Evolutionary conservation across 2,329 filamentous ascomycete genomes (phyloP), one percentile per base, ranked within the genome.

Genomic region (Cadophora malorum): DNA sequence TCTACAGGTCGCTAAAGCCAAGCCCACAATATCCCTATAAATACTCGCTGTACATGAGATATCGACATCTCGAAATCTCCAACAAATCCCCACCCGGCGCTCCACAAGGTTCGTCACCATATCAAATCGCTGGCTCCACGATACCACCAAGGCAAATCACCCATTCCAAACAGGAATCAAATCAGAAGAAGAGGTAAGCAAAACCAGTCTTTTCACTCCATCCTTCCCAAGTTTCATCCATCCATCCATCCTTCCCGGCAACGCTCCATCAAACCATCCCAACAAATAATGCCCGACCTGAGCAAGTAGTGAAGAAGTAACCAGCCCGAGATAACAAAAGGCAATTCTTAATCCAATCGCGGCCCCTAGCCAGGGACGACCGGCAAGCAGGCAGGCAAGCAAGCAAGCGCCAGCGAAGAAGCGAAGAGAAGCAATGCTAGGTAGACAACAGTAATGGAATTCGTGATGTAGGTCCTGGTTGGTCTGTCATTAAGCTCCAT

Each of bases 391-490:
- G 35, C 21, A 41, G 31, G 16, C 19, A 41, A 58, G 45, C 45
- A n/a, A 23, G 56, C 35, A 28, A 33, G 56, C 12, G 35, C 41
- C 19, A 23, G 21, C 16, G 23, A 41, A 5, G 16, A 53, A 63
- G 31, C 12, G 21, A 63, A 63, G 4, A n/a, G 21, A 52, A 23
- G 8, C 10, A 19, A 49, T 21, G 61, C 25, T 63, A 53, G 61
- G n/a, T 63, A 52, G 61, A 63, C 61, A 63, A 63, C 28, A 55
- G 21, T 19, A 52, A 63, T 31, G 35, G 53, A 63, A 63, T 63
- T 63, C 61, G 61, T 63, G 21, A 38, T 41, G 14, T 23, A 35
- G 33, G 31, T 58, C 35, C 33, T 21, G 45, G 45, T 21, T 6
- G 45, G 21, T 28, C 33, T 21, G 12, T 59, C 56, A 59, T 59